Base-by-base conservation (phyloP, 306 rosid genomes). In the Neltuma alba region DNA sequence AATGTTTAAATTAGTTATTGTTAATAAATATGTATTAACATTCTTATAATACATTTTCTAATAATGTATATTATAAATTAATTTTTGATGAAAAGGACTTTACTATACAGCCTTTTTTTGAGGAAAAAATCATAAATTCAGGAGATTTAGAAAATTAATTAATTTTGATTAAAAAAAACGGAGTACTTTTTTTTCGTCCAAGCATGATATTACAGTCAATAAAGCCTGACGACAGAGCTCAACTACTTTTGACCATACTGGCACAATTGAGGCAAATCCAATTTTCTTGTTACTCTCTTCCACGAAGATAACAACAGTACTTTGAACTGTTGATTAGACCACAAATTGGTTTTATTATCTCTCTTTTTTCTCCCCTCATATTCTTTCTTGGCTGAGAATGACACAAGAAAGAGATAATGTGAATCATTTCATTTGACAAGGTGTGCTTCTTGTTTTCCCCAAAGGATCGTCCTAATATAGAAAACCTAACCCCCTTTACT, bases 141-240 rank as follows among this genome's bases (percentile, higher is more conserved):
- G n/a, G n/a, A n/a, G n/a, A n/a, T n/a, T n/a, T n/a, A n/a, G n/a
- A n/a, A n/a, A n/a, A 30, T 81, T 69, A 47, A 42, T 82, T 82
- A 79, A 71, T 70, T 14, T 79, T 57, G 7, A 7, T 16, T 20
- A 1, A 48, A 7, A 66, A 40, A 57, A 75, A 69, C n/a, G 20
- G 15, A 45, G 57, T 33, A 52, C 30, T 86, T 83, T 80, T 72
- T 55, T 9, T 23, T 1, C 12, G 31, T 21, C 28, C 33, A 57
- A 7, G 33, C 83, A 80, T 40, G 67, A 74, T 79, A 28, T 83
- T 76, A 10, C 55, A 75, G 74, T 80, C 89, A 83, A 82, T 77
- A 79, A 79, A 76, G 85, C 66, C 60, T 1, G 42, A 76, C 68
- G 40, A 60, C 77, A 10, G 78, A 58, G 62, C 7, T 66, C 84